Conservation (phyloP, 2,329 filamentous ascomycete genomes). For the Leptographium flavum region DNA sequence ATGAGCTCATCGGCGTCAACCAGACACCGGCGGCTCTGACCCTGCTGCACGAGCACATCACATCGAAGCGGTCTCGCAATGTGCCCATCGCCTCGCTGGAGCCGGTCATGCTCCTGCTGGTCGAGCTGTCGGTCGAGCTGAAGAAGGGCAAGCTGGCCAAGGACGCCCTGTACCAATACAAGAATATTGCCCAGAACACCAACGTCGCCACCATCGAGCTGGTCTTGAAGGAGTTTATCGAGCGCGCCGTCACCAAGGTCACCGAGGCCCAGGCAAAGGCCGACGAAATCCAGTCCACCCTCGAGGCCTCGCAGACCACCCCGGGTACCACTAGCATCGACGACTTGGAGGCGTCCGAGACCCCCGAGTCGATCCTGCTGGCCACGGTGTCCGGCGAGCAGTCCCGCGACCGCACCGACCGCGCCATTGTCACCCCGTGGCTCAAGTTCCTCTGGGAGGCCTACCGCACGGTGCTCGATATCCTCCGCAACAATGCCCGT, state of each 20-base stretch:
- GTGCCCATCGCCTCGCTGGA: conserved; percentile 91
- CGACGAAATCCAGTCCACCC: conserved; percentile 79
- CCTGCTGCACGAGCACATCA: conserved; percentile 97
- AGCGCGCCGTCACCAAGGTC: conserved; percentile 91
- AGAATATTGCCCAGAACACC: conserved; percentile 98
- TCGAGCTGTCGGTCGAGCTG: conserved; percentile 91
- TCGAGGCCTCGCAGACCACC: conserved; percentile 51
- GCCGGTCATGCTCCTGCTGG: conserved; percentile 95
- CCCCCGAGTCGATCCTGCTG: conserved; percentile 92
- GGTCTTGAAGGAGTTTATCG: conserved; percentile 95
- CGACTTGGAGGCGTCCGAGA: conserved; percentile 93
- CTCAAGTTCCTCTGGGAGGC: conserved; percentile 99
- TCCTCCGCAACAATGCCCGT: conserved; percentile 96
- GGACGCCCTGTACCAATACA: conserved; percentile 98
- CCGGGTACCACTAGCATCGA: conserved; percentile 69
- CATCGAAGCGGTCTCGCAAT: conserved; percentile 94
- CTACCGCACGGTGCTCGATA: conserved; percentile 94
- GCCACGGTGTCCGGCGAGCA: conserved; percentile 97
- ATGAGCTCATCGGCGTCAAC: conserved; percentile 96
- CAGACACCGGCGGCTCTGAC: conserved; percentile 85
- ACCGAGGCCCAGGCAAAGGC: conserved; percentile 91
- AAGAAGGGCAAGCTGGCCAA: conserved; percentile 98
- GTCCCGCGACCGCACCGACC: conserved; percentile 91
- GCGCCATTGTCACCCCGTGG: conserved; percentile 97
- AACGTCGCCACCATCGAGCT: conserved; percentile 97